These are phyloP conservation scores for Globisporangium yorkense DNA, from an alignment of 352 stramenopile species.

Conservation along the genomic window DNA sequence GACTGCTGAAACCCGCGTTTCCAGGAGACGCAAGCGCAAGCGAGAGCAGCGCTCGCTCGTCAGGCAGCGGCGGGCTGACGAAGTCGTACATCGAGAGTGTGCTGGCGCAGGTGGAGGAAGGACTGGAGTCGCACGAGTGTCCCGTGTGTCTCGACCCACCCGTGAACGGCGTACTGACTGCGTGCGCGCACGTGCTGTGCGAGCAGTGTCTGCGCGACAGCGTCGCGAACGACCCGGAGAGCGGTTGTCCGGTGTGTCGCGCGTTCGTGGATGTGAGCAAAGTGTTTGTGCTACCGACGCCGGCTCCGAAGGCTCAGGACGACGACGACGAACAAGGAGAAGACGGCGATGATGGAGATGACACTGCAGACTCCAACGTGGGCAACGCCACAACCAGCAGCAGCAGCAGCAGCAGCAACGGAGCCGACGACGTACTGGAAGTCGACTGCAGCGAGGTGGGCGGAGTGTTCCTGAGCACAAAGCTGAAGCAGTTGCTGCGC, in stretches of 20 bases:
- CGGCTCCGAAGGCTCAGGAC: slow-evolving; percentile 12
- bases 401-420: not conserved
- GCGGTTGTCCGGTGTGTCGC: slow-evolving; percentile 75
- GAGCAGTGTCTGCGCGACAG: slow-evolving; percentile 62
- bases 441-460: slow-evolving; percentile 8
- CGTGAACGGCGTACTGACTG: slow-evolving; percentile 63
- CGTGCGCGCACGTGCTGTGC: slow-evolving; percentile 85
- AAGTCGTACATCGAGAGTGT: slow-evolving; percentile 64
- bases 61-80: slow-evolving; percentile 21
- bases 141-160: slow-evolving; percentile 81
- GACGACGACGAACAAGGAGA: not conserved
- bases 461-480: slow-evolving; percentile 54
- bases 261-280: slow-evolving; percentile 51
- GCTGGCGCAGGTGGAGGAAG: slow-evolving; percentile 74
- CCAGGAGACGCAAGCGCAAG: not conserved
- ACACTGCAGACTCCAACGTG: too few species aligned
- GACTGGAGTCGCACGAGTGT: slow-evolving; percentile 75
- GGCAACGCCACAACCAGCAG: not conserved
- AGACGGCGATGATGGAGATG: not conserved
- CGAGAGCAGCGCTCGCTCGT: not conserved
- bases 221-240: slow-evolving; percentile 48
- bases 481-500: slow-evolving; percentile 55
- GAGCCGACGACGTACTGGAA: not conserved
- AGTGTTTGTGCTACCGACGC: slow-evolving; percentile 42
- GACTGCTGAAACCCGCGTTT: not conserved